A percentile compares a stretch with the other conserved stretches of the same genome.
Conservation (phyloP, 1,284 basidiomycete genomes). For the Dichomitus squalens region DNA sequence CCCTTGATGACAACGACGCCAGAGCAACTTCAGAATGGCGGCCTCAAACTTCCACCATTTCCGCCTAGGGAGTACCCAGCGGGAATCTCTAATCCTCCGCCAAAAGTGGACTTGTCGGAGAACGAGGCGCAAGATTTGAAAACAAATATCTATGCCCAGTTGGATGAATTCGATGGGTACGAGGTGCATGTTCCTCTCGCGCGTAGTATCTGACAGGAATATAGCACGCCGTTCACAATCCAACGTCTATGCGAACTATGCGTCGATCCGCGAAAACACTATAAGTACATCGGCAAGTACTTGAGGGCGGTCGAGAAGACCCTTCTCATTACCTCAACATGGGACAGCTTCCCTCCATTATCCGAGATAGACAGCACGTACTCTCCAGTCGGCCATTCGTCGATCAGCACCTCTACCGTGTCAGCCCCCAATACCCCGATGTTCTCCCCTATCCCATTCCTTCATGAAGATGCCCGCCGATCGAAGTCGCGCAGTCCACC, state of each 20-base stretch:
- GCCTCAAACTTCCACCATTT: constrained; percentile 81
- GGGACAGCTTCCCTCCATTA: constrained; percentile 67
- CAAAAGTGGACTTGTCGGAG: constrained; percentile 62
- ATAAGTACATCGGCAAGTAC: constrained; percentile 86
- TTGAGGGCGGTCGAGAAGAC: constrained; percentile 87
- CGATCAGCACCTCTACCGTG: constrained; percentile 43
- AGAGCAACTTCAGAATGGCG: constrained; percentile 52
- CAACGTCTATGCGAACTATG: constrained; percentile 91
- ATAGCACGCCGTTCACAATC: constrained; percentile 86
- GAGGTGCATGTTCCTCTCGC: constrained; percentile 29
- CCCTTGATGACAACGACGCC: constrained; percentile 41
- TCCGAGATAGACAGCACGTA: constrained; percentile 43
- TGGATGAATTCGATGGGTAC: constrained; percentile 81
- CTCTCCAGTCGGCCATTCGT: constrained; percentile 26
- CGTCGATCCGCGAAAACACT: constrained; percentile 68
- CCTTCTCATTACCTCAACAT: constrained; percentile 83
- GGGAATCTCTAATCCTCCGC: constrained; percentile 50
- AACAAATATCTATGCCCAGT: constrained; percentile 57
- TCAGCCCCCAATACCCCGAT: constrained; percentile 73
- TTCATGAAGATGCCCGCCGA: constrained; percentile 74
- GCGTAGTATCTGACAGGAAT: constrained; percentile 9
- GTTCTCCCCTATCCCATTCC: constrained; percentile 84
- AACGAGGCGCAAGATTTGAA: constrained; percentile 67
- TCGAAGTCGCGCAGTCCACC: constrained; percentile 77
- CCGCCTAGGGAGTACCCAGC: constrained; percentile 58